These are phyloP conservation scores for Leccinum rimulosum DNA, from an alignment of 768 basidiomycete species.

Conservation along the genomic window DNA sequence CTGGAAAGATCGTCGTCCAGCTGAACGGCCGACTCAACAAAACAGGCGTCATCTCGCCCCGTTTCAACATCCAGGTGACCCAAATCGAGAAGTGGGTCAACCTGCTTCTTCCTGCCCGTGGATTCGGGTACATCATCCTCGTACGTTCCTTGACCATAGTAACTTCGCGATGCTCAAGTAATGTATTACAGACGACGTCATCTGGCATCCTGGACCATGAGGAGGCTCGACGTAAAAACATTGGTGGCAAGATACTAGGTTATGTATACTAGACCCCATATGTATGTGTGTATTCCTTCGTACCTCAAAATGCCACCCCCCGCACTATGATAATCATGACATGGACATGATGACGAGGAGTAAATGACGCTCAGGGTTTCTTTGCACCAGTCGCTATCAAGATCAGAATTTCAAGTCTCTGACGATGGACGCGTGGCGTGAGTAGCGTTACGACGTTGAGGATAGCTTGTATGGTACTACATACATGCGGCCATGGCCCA, in stretches of 20 bases:
- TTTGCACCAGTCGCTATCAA: neutral
- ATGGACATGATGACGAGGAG: neutral
- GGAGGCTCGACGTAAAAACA: conserved; percentile 97
- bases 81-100: conserved; percentile 98
- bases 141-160: conserved; percentile 41
- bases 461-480: too few relatives aligned
- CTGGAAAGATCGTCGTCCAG: conserved; percentile 97
- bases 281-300: conserved; percentile 24
- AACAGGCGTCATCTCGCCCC: conserved; percentile 99
- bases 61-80: conserved; percentile 92
- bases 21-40: conserved; percentile 99
- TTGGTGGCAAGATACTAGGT: conserved; percentile 92
- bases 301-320: conserved; percentile 1
- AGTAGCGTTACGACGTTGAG: too few relatives aligned
- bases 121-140: conserved; percentile 94
- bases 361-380: neutral
- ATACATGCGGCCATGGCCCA: too few relatives aligned
- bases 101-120: conserved; percentile 92
- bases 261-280: conserved; percentile 73
- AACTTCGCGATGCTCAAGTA: neutral
- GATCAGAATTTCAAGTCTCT: neutral
- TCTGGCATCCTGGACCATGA: conserved; percentile 99
- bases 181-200: conserved; percentile 74
- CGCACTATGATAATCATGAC: neutral
- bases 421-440: too few relatives aligned